phyloP scores from a whole-genome alignment of 306 rosid species.

The Quillaja saponaria region DNA sequence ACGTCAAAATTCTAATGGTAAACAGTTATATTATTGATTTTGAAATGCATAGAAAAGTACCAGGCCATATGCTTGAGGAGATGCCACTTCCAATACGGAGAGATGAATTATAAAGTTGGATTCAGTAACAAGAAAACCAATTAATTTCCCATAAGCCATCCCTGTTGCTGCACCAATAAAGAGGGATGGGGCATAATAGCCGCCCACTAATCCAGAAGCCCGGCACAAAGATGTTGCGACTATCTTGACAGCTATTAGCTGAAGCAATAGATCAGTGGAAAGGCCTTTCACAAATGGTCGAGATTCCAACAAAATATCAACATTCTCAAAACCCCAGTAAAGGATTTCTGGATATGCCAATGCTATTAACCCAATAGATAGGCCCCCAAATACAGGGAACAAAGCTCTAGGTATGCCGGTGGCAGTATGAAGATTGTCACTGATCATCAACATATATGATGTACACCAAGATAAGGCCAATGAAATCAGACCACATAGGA shows the following conservation, averaged over 20 bases:
- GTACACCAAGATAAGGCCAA: conserved; percentile 78
- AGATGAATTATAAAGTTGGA: conserved; percentile 53
- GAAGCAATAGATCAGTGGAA: conserved; percentile 73
- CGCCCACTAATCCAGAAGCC: conserved; percentile 94
- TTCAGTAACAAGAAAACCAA: conserved; percentile 60
- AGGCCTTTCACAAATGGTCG: conserved; percentile 74
- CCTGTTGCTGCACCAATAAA: conserved; percentile 95
- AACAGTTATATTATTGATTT: conserved; percentile 19
- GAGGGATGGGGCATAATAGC: conserved; percentile 93
- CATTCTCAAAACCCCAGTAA: conserved; percentile 95
- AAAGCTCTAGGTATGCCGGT: conserved; percentile 55
- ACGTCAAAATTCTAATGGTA: conserved; percentile 20
- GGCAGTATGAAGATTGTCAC: conserved; percentile 61
- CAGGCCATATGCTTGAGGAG: conserved; percentile 97
- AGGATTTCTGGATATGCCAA: conserved; percentile 89
- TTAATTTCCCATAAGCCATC: conserved; percentile 85
- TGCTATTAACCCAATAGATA: conserved; percentile 80
- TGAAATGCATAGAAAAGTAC: conserved; percentile 46
- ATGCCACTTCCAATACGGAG: conserved; percentile 84
- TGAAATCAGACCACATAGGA: conserved; percentile 84
- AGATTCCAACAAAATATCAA: conserved; percentile 87
- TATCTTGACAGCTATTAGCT: conserved; percentile 78
- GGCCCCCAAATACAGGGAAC: conserved; percentile 81
- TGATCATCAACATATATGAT: conserved; percentile 56
- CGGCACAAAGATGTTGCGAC: conserved; percentile 84